These are phyloP conservation scores for Protostelium mycophagum DNA, from an alignment of 78 protist species.

Conservation along the genomic window DNA sequence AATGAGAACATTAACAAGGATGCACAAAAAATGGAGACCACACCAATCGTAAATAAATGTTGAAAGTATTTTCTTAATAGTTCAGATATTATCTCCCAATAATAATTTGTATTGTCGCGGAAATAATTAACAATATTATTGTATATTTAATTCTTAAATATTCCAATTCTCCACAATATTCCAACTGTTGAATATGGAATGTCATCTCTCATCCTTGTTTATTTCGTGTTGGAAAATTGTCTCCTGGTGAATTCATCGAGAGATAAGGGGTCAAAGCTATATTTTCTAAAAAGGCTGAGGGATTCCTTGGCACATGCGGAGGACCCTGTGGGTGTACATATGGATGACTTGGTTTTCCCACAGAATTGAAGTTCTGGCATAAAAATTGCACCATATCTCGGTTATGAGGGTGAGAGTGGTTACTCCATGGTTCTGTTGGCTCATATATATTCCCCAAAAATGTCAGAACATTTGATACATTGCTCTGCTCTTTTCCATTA, in stretches of 20 bases:
- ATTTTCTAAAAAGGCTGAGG: background rate
- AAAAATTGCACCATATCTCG: constrained; percentile 50
- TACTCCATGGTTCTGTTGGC: constrained; percentile 7
- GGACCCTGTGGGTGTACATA: constrained; percentile 7
- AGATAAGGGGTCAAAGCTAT: background rate
- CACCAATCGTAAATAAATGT: too few species aligned
- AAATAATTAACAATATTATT: too few species aligned
- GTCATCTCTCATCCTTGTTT: too few species aligned
- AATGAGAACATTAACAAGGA: background rate
- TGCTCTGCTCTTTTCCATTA: background rate
- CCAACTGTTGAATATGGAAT: too few species aligned
- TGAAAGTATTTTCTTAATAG: too few species aligned
- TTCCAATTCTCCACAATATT: too few species aligned
- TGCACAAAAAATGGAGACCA: background rate
- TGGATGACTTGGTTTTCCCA: constrained; percentile 49
- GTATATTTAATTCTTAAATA: too few species aligned
- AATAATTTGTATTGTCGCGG: too few species aligned
- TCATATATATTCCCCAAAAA: constrained; percentile 44
- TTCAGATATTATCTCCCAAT: too few species aligned
- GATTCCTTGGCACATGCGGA: background rate
- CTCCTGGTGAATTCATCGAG: too few species aligned
- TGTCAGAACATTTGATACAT: constrained; percentile 24
- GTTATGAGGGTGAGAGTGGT: constrained; percentile 11
- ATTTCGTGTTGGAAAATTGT: too few species aligned
- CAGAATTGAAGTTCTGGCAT: constrained; percentile 48